Base-by-base conservation (phyloP, 371 early-diverging fungal species). In the Mortierella polycephala region DNA sequence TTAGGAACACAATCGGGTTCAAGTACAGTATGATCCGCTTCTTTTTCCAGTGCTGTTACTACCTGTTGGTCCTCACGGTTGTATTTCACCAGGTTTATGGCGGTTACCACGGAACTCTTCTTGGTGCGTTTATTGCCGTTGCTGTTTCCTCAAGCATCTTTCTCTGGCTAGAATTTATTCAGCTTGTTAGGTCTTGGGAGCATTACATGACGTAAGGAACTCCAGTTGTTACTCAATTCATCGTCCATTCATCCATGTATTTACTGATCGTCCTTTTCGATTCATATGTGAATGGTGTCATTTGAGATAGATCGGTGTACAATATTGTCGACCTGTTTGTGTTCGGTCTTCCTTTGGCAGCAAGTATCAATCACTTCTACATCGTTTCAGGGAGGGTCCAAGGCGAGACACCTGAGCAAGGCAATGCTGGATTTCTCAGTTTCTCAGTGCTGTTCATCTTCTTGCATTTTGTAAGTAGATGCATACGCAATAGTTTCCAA, bases 1-100 rank as follows among this genome's bases (percentile, higher is more conserved):
- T 16, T n/a, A 62, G 62, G 62, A 52, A 62, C 53, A 62, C 51
- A 3, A 51, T 51, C 14, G 62, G 50, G 5, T 62, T 51, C 37
- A 5, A 23, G 14, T 20, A 50, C n/a, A 52, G 62, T 51, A 18
- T 52, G 7, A 42, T 40, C 14, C 62, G 62, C 30, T 62, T 62
- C 41, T n/a, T 39, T 3, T 39, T 40, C 21, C 62, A 62, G 41
- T 62, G 62, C 20, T 5, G 7, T 39, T 62, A 49, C 20, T 62
- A 62, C 13, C 10, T 39, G 4, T n/a, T 62, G 18, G 51, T 62
- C 40, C 40, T 62, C 10, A 41, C 51, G 9, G 52, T 42, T 14
- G 62, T 51, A 0, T 52, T 62, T 20, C n/a, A 40, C 1, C 62
- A 62, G 37, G 62, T 62, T 39, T 62, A 62, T 23, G n/a, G 7